Percentiles rank a stretch among this genome's conserved stretches.
Conservation (phyloP, 1,284 basidiomycete genomes). For the Puccinia horiana region DNA sequence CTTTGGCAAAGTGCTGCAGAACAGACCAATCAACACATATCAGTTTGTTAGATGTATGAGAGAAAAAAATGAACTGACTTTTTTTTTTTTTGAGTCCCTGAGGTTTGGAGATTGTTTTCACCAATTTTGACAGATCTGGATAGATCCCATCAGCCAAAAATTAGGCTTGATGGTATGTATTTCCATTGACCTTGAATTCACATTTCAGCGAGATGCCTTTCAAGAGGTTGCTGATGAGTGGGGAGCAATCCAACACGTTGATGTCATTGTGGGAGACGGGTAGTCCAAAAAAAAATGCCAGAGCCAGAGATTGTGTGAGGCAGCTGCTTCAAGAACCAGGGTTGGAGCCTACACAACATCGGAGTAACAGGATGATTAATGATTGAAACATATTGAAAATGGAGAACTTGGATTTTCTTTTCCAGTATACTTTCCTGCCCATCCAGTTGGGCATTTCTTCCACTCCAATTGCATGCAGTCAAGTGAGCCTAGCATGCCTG, state of each 20-base stretch:
- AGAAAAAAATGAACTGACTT: neutral
- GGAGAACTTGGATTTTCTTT: neutral
- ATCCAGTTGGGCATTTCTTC: neutral
- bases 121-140: neutral
- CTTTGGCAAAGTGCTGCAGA: constrained; percentile 4
- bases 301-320: neutral
- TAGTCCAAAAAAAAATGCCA: constrained; percentile 25
- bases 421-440: neutral
- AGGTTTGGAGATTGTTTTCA: neutral
- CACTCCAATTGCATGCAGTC: constrained; percentile 5
- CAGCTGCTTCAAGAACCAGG: neutral
- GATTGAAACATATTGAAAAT: no score
- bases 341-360: neutral
- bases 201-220: neutral
- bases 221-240: neutral
- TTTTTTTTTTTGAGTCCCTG: neutral
- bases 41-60: neutral
- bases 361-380: no score
- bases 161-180: neutral
- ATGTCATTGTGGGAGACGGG: constrained; percentile 20
- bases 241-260: neutral
- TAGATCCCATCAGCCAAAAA: neutral
- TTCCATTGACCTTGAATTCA: neutral
- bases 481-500: constrained; percentile 4
- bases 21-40: neutral